Evolutionary conservation across 805 yeast species (phyloP).

Genomic region (Jamesozyma rosinii): DNA sequence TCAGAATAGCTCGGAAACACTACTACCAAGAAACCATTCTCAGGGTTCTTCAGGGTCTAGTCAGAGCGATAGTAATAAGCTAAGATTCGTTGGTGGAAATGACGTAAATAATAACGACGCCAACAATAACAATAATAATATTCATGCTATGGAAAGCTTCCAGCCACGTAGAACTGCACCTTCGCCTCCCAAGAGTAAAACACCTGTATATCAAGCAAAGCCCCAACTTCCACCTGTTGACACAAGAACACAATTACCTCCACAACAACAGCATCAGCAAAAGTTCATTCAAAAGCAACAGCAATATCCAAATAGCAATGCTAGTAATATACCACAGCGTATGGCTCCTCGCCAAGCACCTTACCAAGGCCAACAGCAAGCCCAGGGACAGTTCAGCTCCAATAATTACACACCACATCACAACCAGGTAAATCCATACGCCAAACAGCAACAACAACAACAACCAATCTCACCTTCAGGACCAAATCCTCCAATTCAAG

Average conservation of each 20-base stretch:
- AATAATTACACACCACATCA: conserved; percentile 18
- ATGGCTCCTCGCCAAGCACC: conserved; percentile 4
- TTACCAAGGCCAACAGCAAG: conserved; percentile 13
- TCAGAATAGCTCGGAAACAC: not conserved
- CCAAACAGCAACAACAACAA: conserved; percentile 7
- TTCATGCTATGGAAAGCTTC: conserved; percentile 2
- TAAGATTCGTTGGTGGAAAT: not conserved
- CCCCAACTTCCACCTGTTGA: conserved; percentile 4
- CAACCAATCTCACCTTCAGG: conserved; percentile 2
- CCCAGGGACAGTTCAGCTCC: conserved; percentile 1
- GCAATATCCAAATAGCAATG: conserved; percentile 6
- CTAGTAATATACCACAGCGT: conserved; percentile 2
- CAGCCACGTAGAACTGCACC: conserved; percentile 21
- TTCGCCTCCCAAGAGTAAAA: conserved; percentile 20
- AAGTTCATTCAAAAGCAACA: conserved; percentile 9
- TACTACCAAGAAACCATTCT: not conserved
- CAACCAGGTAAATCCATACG: conserved; percentile 19
- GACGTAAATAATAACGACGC: conserved; percentile 7
- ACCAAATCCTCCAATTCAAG: not conserved
- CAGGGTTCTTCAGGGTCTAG: not conserved
- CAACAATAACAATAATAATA: conserved; percentile 7
- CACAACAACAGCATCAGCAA: conserved; percentile 23
- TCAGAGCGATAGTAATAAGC: not conserved
- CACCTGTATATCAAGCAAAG: conserved; percentile 9
- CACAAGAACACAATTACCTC: conserved; percentile 7